phyloP scores from a whole-genome alignment of 371 early-diverging fungal species.

The Zopfochytrium polystomum region DNA sequence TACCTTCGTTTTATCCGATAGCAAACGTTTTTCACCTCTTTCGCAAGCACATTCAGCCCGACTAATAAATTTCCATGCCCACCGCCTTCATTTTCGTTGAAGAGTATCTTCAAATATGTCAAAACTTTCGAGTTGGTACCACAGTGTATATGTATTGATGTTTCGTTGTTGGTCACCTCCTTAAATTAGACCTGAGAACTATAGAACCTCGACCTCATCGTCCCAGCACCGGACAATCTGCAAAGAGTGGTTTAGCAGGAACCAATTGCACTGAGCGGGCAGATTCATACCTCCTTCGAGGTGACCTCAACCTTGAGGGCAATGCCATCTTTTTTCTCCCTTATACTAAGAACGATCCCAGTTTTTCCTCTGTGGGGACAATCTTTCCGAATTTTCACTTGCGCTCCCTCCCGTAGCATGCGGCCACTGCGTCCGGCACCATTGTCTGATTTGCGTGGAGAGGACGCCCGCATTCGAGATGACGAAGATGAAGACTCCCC shows the following conservation, averaged over 20 bases:
- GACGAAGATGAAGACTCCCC: no score
- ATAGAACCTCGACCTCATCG: conserved; percentile 9
- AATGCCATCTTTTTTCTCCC: conserved; percentile 6
- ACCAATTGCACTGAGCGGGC: no score
- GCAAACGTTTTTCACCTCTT: no score
- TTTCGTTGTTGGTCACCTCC: no score
- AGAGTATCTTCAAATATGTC: no score
- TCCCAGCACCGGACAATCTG: conserved; percentile 15
- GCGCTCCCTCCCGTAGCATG: neutral
- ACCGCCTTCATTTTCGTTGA: no score
- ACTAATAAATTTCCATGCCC: no score
- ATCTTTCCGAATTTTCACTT: conserved; percentile 6
- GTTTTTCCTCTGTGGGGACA: neutral
- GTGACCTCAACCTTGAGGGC: conserved; percentile 10
- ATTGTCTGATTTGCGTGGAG: neutral
- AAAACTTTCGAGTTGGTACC: no score
- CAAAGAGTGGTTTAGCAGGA: no score
- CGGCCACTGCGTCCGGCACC: neutral
- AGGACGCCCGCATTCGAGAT: neutral
- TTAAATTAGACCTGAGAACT: no score
- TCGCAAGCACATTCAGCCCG: no score
- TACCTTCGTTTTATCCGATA: conserved; percentile 12
- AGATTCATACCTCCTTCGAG: conserved; percentile 9
- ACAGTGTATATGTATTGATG: no score
- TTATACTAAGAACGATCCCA: conserved; percentile 1